A percentile compares a stretch with the other conserved stretches of the same genome.
phyloP scores from a whole-genome alignment of 169 alveolate species.

The Babesia bovis region DNA sequence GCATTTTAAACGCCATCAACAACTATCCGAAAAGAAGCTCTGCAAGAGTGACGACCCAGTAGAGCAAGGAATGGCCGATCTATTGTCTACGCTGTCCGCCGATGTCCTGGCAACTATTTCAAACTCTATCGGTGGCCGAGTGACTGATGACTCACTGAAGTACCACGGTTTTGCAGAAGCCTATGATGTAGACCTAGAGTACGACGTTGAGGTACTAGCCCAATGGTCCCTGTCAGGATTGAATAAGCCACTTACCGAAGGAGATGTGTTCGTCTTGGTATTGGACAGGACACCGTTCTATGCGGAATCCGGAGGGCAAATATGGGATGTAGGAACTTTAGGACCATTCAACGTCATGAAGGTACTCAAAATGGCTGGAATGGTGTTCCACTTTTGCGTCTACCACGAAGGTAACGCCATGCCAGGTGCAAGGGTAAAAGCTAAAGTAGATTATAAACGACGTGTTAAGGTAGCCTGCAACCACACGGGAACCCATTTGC shows the following conservation, averaged over 20 bases:
- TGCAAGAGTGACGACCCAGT: slow-evolving; percentile 45
- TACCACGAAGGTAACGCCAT: slow-evolving; percentile 11
- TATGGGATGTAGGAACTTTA: slow-evolving; percentile 76
- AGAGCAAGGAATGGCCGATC: slow-evolving; percentile 43
- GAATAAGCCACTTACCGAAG: slow-evolving; percentile 26
- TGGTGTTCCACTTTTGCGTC: slow-evolving; percentile 84
- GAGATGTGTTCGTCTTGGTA: slow-evolving; percentile 75
- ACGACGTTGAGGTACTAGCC: slow-evolving; percentile 68
- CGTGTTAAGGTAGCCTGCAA: slow-evolving; percentile 87
- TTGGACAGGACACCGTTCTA: slow-evolving; percentile 85
- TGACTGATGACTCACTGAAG: slow-evolving; percentile 70
- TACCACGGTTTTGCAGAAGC: slow-evolving; percentile 36
- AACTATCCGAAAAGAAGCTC: slow-evolving; percentile 76
- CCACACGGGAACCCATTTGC: slow-evolving; percentile 91
- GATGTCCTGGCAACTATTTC: slow-evolving; percentile 70
- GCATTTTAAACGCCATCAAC: slow-evolving; percentile 78
- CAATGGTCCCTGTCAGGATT: slow-evolving; percentile 69
- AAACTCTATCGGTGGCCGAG: slow-evolving; percentile 7
- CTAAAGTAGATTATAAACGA: slow-evolving; percentile 78
- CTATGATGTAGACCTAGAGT: slow-evolving; percentile 44
- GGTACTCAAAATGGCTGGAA: slow-evolving; percentile 84
- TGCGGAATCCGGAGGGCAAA: slow-evolving; percentile 87
- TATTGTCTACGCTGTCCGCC: slow-evolving; percentile 69
- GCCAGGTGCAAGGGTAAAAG: slow-evolving; percentile 29
- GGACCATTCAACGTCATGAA: slow-evolving; percentile 78